phyloP scores from a whole-genome alignment of 495 filamentous ascomycete species.

The Neurospora cerealis region DNA sequence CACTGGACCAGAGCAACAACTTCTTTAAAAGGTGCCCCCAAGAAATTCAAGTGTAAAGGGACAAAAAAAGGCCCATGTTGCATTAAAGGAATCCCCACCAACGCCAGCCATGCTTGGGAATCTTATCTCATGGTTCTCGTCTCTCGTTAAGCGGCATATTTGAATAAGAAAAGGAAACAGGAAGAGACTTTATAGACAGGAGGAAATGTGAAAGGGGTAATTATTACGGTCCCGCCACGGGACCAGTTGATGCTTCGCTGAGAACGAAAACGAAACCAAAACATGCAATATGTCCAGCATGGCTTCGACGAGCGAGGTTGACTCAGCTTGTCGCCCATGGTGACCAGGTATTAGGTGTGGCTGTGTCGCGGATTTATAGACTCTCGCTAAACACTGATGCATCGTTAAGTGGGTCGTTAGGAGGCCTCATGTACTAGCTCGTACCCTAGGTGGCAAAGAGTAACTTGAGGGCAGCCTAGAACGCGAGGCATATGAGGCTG shows the following conservation, averaged over 20 bases:
- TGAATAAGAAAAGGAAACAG: not conserved
- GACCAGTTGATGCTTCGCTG: not conserved
- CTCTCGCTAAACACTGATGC: not conserved
- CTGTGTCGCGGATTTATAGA: not conserved
- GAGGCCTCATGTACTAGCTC: not conserved
- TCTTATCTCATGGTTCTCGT: conserved; percentile 12
- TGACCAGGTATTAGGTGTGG: not conserved
- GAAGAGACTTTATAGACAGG: conserved; percentile 2
- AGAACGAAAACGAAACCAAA: not conserved
- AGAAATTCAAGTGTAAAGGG: not conserved
- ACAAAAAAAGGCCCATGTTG: not conserved
- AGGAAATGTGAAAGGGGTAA: not conserved
- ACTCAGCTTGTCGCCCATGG: conserved; percentile 1
- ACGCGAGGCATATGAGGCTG: conserved; percentile 3
- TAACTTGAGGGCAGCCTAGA: not conserved
- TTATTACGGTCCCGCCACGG: conserved; percentile 1
- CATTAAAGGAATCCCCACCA: conserved; percentile 1
- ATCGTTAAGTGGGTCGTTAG: not conserved
- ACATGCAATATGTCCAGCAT: conserved; percentile 5
- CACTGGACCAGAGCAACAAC: not conserved
- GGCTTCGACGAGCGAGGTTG: not conserved
- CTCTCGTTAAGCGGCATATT: conserved; percentile 9
- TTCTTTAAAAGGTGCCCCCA: not conserved
- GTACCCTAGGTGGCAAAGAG: not conserved
- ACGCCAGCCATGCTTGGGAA: conserved; percentile 13